Evolutionary conservation across 164 flowering plant genomes (phyloP), one percentile per base, ranked within the genome.

Genomic region (Macadamia integrifolia): DNA sequence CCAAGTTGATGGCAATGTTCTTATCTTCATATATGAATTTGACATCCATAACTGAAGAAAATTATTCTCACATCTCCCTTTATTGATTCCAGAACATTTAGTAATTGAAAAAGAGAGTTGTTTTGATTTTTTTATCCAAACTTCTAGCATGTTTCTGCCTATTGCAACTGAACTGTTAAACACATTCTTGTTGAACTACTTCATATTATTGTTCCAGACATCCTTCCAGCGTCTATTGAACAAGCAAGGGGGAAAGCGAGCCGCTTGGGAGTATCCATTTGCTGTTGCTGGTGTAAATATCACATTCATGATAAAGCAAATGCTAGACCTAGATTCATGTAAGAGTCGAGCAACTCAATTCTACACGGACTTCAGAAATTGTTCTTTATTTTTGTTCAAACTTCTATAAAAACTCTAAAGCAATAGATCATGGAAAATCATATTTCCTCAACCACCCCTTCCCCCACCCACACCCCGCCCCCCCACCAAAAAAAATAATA

Each of bases 251-350:
- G 96, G 96, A 42, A 82, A 88, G 62, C 76, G 91, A 72, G 84
- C 91, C 31, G 79, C 82, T 12, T 92, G 98, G 98, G 96, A 92
- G 72, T 92, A 92, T 69, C 98, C 98, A 15, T 90, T 92, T 72
- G 96, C 98, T 49, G 96, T 86, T 64, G 98, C 98, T 69, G 96
- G 98, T 72, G 90, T 92, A 70, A 92, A 92, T 73, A 83, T 92
- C 60, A 90, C 98, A 69, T 92, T 92, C 74, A 92, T 92, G 98
- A 80, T 92, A 70, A 85, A 88, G 86, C 92, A 92, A 72, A 92
- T 92, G 95, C 89, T 92, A 75, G 93, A 92, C 69, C 82, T 90
- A 58, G 86, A 89, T 64, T 82, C 90, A 29, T 49, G 98, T 90
- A 81, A 80, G 84, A 13, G 48, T 11, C 29, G 50, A 64, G 12